Conservation (phyloP, 495 filamentous ascomycete species). For the Amorphotheca resinae region DNA sequence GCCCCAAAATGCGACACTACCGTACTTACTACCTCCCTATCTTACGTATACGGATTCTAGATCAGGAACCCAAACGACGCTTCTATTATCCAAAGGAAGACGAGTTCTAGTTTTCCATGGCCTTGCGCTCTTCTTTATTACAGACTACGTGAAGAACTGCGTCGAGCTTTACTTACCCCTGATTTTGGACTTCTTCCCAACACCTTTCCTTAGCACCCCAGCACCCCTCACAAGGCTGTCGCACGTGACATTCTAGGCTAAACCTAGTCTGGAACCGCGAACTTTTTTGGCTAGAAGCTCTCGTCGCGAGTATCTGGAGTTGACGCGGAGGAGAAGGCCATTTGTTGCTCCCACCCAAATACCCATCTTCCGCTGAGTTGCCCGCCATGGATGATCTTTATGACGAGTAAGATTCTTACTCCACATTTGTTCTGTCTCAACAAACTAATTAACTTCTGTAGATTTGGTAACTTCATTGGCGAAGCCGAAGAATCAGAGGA, state of each 20-base stretch:
- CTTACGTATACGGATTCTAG: too few species aligned
- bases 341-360: background rate
- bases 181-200: too few species aligned
- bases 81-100: too few species aligned
- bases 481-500: slow-evolving; percentile 74
- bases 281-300: slow-evolving; percentile 6
- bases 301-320: slow-evolving; percentile 4
- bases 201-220: too few species aligned
- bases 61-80: too few species aligned
- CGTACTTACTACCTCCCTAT: too few species aligned
- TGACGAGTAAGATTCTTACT: slow-evolving; percentile 47
- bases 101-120: too few species aligned
- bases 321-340: slow-evolving; percentile 9
- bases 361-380: background rate
- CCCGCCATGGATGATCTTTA: slow-evolving; percentile 68
- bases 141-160: too few species aligned
- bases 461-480: slow-evolving; percentile 94
- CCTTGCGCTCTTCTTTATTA: too few species aligned
- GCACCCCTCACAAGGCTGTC: slow-evolving; percentile 4
- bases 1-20: too few species aligned
- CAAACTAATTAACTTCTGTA: slow-evolving; percentile 25
- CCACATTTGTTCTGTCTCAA: background rate
- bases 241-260: slow-evolving; percentile 9
- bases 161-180: too few species aligned
- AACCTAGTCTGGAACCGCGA: slow-evolving; percentile 1